phyloP scores from a whole-genome alignment of 164 flowering plant genomes.

The Piper betle region DNA sequence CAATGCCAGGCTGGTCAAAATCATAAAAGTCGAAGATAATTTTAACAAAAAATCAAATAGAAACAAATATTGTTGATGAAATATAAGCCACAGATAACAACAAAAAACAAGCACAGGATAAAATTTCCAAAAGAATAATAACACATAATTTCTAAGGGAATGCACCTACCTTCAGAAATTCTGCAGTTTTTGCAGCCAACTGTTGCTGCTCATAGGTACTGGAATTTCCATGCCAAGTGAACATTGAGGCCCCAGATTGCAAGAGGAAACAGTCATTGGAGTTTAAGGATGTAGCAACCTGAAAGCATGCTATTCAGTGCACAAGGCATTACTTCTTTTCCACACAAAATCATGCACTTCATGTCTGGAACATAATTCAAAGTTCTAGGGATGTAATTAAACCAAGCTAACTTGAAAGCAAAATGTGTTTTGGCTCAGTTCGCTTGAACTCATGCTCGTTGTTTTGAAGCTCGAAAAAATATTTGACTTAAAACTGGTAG shows the following conservation, averaged over 20 bases:
- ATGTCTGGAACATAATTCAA: background rate
- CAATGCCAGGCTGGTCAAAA: constrained; percentile 67
- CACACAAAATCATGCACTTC: background rate
- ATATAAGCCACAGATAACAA: too few relatives aligned
- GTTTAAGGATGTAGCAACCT: constrained; percentile 84
- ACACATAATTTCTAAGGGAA: too few relatives aligned
- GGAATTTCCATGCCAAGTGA: constrained; percentile 90
- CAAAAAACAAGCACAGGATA: background rate
- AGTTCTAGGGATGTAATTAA: too few relatives aligned
- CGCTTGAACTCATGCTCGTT: too few relatives aligned
- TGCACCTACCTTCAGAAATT: constrained; percentile 66
- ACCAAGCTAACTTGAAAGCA: too few relatives aligned
- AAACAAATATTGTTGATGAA: too few relatives aligned
- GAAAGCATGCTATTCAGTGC: constrained; percentile 2
- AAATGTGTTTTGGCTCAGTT: too few relatives aligned
- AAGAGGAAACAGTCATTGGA: constrained; percentile 80
- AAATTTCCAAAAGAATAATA: background rate
- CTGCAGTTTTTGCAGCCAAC: constrained; percentile 75
- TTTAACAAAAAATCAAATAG: background rate
- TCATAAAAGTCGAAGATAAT: background rate
- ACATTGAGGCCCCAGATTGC: constrained; percentile 84
- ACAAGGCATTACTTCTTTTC: background rate
- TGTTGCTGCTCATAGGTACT: constrained; percentile 89
- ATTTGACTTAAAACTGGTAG: too few relatives aligned
- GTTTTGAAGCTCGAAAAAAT: too few relatives aligned